Conservation (phyloP, 192 early-diverging fungal genomes). For the Coemansia sp. region DNA sequence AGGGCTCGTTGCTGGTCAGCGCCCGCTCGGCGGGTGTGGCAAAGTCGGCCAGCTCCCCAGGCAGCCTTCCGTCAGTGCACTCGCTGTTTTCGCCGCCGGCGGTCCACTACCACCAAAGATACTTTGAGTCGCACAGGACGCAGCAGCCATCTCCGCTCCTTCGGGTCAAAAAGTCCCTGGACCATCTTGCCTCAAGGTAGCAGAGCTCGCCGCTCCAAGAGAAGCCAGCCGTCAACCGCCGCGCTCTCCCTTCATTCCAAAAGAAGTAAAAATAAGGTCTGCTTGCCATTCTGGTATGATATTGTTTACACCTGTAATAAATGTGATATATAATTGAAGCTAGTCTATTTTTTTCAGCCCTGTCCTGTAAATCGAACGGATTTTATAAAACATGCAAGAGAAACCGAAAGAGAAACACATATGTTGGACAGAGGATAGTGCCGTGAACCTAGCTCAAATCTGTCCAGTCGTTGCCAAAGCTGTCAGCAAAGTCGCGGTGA, state of each 20-base stretch:
- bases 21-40: constrained; percentile 20
- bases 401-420: background rate
- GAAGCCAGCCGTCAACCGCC: too few species aligned
- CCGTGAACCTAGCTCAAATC: background rate
- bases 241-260: too few species aligned
- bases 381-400: background rate
- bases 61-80: constrained; percentile 5
- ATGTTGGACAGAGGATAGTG: too few species aligned
- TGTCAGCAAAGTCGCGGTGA: constrained; percentile 31
- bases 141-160: background rate
- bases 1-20: constrained; percentile 21
- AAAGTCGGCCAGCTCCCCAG: constrained; percentile 34
- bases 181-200: background rate
- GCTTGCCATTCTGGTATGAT: background rate
- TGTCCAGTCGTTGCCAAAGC: constrained; percentile 39
- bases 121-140: constrained; percentile 20
- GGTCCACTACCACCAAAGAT: constrained; percentile 21
- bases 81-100: constrained; percentile 45
- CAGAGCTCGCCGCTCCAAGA: too few species aligned
- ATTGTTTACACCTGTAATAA: background rate
- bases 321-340: background rate
- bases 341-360: too few species aligned
- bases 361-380: too few species aligned
- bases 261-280: background rate
- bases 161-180: background rate